phyloP scores from a whole-genome alignment of 2,329 filamentous ascomycete species.

The Beauveria sp. region DNA sequence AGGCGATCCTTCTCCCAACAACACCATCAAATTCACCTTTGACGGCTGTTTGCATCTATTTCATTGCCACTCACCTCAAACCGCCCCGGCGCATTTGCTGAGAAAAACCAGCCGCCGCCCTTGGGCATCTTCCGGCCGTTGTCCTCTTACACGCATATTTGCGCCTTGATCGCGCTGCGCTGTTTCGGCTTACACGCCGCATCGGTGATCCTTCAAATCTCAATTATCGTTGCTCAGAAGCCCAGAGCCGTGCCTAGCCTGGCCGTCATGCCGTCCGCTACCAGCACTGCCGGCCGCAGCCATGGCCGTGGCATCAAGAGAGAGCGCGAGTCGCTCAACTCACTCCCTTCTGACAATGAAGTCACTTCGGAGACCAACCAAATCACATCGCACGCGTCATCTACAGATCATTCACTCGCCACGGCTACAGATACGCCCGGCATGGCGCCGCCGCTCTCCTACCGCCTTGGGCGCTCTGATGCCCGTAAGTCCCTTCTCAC shows the following conservation, averaged over 20 bases:
- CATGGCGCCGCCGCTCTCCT: conserved; percentile 9
- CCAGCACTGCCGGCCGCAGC: not conserved
- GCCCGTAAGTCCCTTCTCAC: conserved; percentile 26
- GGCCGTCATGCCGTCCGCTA: not conserved
- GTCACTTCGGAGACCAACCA: not conserved
- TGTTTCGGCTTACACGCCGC: not conserved
- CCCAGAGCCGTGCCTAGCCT: not conserved
- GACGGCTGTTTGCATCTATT: too few relatives aligned
- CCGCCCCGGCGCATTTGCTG: not conserved
- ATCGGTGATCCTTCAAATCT: not conserved
- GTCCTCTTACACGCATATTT: not conserved
- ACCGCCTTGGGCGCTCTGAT: conserved; percentile 27
- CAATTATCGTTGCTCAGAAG: not conserved
- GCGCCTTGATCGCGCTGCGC: not conserved
- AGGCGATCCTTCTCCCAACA: not conserved
- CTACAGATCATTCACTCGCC: not conserved
- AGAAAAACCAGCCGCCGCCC: not conserved
- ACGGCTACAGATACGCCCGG: conserved; percentile 4
- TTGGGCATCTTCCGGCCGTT: too few relatives aligned
- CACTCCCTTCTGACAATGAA: conserved; percentile 4
- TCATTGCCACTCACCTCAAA: too few relatives aligned
- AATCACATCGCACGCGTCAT: not conserved
- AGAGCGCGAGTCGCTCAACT: conserved; percentile 9
- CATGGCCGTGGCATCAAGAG: conserved; percentile 1
- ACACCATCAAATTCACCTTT: not conserved